These are phyloP conservation scores for Colletotrichum sp. DNA, from an alignment of 2,329 filamentous ascomycete species.

Conservation along the genomic window DNA sequence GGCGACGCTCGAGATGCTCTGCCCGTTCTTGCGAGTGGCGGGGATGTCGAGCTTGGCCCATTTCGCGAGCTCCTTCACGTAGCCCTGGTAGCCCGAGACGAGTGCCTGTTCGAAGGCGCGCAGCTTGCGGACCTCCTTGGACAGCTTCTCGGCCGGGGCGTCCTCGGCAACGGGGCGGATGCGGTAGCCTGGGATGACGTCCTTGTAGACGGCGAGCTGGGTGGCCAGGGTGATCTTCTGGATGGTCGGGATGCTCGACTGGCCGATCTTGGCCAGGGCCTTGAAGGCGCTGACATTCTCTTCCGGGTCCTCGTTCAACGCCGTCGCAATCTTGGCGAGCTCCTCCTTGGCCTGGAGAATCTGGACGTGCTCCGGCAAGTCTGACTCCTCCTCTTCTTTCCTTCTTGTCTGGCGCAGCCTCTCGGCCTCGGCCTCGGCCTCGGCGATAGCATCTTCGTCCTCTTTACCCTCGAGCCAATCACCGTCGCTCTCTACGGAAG, in stretches of 20 bases:
- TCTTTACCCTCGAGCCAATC: conserved; percentile 68
- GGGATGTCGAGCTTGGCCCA: conserved; percentile 64
- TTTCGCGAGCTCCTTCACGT: conserved; percentile 76
- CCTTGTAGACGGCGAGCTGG: conserved; percentile 90
- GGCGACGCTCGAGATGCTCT: conserved; percentile 72
- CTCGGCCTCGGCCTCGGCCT: conserved; percentile 28
- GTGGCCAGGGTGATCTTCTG: conserved; percentile 87
- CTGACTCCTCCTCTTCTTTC: conserved; percentile 55
- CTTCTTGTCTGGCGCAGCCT: conserved; percentile 45
- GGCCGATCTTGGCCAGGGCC: conserved; percentile 74
- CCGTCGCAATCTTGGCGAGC: conserved; percentile 78
- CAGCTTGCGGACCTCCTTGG: conserved; percentile 86
- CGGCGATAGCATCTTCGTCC: conserved; percentile 60
- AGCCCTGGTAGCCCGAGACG: conserved; percentile 82
- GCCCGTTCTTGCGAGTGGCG: conserved; percentile 40
- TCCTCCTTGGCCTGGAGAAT: conserved; percentile 91
- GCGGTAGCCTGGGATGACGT: conserved; percentile 94
- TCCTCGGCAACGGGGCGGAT: conserved; percentile 84
- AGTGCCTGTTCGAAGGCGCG: conserved; percentile 88
- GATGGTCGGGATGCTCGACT: conserved; percentile 73
- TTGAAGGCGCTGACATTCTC: conserved; percentile 85
- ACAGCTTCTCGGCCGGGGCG: conserved; percentile 78
- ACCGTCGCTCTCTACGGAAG: conserved; percentile 61
- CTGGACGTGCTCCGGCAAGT: conserved; percentile 77
- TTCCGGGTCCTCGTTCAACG: conserved; percentile 91